Conservation (phyloP, 495 filamentous ascomycete species). For the Penicillium dipodomyicola region DNA sequence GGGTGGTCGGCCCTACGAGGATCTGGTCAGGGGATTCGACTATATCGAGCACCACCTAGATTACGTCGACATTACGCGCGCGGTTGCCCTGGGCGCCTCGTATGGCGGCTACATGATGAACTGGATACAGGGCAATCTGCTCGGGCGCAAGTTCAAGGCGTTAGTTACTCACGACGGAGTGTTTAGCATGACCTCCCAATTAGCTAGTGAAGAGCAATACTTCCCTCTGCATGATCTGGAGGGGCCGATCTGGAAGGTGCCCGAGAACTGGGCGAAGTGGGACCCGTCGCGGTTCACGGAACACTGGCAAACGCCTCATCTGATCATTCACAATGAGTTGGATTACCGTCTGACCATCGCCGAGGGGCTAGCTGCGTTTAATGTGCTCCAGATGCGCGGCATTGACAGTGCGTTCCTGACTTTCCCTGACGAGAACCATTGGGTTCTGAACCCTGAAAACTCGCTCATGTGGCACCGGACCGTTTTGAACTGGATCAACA, state of each 20-base stretch:
- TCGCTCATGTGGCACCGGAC: slow-evolving; percentile 86
- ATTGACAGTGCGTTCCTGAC: slow-evolving; percentile 59
- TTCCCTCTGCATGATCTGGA: slow-evolving; percentile 83
- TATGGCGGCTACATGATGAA: slow-evolving; percentile 90
- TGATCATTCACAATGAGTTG: slow-evolving; percentile 87
- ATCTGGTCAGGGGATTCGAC: slow-evolving; percentile 77
- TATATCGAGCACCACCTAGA: slow-evolving; percentile 67
- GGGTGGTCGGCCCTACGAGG: slow-evolving; percentile 78
- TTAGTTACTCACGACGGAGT: slow-evolving; percentile 90
- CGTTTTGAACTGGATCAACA: slow-evolving; percentile 87
- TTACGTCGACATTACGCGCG: slow-evolving; percentile 73
- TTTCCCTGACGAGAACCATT: slow-evolving; percentile 85
- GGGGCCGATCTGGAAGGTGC: slow-evolving; percentile 70
- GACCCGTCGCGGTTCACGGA: slow-evolving; percentile 67
- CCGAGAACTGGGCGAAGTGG: slow-evolving; percentile 76
- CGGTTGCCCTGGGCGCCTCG: slow-evolving; percentile 78
- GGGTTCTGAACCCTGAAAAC: slow-evolving; percentile 92
- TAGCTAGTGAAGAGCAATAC: slow-evolving; percentile 82
- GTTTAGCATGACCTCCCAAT: slow-evolving; percentile 73
- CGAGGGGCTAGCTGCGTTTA: slow-evolving; percentile 85
- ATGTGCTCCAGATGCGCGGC: slow-evolving; percentile 69
- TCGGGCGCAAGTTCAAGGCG: slow-evolving; percentile 77
- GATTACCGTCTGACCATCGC: slow-evolving; percentile 84
- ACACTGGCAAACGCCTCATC: slow-evolving; percentile 81
- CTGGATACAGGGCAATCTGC: slow-evolving; percentile 53